phyloP scores from a whole-genome alignment of 116 monocot genomes.

The Dioscorea cayenensis region DNA sequence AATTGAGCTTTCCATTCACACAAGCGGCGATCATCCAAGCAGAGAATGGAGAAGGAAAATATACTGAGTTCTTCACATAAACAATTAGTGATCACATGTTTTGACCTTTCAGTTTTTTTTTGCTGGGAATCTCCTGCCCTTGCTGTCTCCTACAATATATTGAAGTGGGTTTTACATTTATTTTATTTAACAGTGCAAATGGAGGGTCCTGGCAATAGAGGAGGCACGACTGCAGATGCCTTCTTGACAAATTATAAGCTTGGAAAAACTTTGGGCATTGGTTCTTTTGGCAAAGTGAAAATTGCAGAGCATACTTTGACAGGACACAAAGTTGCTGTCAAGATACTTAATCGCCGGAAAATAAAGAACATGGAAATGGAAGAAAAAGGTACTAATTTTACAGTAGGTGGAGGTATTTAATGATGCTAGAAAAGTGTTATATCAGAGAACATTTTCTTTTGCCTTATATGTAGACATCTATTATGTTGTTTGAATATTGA shows the following conservation, averaged over 20 bases:
- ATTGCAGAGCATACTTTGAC: constrained; percentile 72
- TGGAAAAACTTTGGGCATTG: constrained; percentile 76
- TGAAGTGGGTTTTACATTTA: not conserved
- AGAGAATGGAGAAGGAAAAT: no score
- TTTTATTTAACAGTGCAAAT: constrained; percentile 16
- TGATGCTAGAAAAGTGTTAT: not conserved
- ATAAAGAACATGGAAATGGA: constrained; percentile 84
- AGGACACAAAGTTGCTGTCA: constrained; percentile 75
- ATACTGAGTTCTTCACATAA: no score
- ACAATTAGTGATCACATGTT: no score
- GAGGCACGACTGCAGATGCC: constrained; percentile 25
- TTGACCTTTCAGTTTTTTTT: no score
- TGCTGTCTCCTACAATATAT: no score
- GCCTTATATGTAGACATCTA: not conserved
- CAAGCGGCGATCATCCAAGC: no score
- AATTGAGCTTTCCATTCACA: no score
- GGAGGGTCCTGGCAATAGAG: constrained; percentile 32
- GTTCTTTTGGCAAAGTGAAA: constrained; percentile 77
- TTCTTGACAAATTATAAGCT: constrained; percentile 52
- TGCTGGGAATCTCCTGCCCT: no score
- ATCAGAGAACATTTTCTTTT: not conserved
- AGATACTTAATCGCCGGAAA: constrained; percentile 71
- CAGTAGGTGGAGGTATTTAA: not conserved
- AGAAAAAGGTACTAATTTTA: constrained; percentile 59
- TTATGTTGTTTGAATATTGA: not conserved